A percentile compares a stretch with the other conserved stretches of the same genome.
phyloP scores from a whole-genome alignment of 2,329 filamentous ascomycete species.

The Xylaria sp. region DNA sequence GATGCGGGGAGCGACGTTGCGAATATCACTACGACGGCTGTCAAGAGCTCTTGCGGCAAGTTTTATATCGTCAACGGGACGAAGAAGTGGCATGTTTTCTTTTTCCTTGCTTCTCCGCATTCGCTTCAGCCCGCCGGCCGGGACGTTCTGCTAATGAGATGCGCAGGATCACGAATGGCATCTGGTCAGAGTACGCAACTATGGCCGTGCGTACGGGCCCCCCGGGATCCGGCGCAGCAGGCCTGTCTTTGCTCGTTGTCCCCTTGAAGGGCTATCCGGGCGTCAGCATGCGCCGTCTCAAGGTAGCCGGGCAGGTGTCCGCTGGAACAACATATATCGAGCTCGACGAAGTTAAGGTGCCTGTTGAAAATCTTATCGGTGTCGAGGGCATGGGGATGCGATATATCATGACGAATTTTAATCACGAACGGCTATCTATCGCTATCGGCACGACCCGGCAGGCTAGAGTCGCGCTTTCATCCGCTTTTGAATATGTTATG shows the following conservation, averaged over 20 bases:
- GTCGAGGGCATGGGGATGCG: constrained; percentile 77
- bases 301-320: constrained; percentile 71
- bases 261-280: constrained; percentile 75
- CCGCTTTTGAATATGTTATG: constrained; percentile 54
- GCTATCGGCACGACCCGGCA: constrained; percentile 72
- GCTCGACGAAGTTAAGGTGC: constrained; percentile 78
- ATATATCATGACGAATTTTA: constrained; percentile 82
- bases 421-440: constrained; percentile 78
- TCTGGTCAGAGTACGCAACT: constrained; percentile 74
- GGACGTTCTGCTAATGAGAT: background rate
- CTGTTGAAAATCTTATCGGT: constrained; percentile 76
- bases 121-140: background rate
- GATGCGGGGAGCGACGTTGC: constrained; percentile 79
- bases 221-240: constrained; percentile 66
- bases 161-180: constrained; percentile 73
- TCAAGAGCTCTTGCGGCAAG: constrained; percentile 70
- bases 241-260: constrained; percentile 75
- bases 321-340: constrained; percentile 81
- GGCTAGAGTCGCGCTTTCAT: constrained; percentile 56
- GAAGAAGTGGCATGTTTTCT: constrained; percentile 73
- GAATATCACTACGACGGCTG: constrained; percentile 75
- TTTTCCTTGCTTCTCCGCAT: too few relatives aligned
- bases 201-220: constrained; percentile 79
- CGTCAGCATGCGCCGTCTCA: constrained; percentile 74
- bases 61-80: constrained; percentile 78